Base-by-base conservation (phyloP, 371 early-diverging fungal genomes). In the Mycotypha africana region DNA sequence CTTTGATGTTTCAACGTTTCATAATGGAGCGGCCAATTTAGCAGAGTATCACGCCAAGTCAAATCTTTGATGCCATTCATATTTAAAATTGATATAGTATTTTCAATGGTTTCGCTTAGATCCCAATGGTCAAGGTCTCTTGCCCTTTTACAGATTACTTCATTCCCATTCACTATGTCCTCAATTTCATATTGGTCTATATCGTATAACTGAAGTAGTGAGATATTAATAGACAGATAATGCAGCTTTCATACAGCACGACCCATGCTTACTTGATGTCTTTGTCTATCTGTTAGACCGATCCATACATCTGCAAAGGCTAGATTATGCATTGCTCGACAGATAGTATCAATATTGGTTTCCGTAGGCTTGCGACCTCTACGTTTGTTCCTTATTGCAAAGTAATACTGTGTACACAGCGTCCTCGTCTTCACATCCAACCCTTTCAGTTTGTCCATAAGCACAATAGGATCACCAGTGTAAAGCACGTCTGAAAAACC, bases 71-170 rank as follows among this genome's bases (percentile, higher is more conserved):
- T 17, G 17, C 25, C 34, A 38, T n/a, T n/a, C n/a, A 34, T n/a
- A 49, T 49, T 49, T 38, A 49, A 35, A 23, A 41, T 37, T 22
- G 41, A 21, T 36, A 40, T 35, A 21, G 38, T 45, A 25, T 39
- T 44, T 22, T 39, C 45, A 15, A 58, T 58, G n/a, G 34, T 45
- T 35, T 51, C 45, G 8, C 42, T 38, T 38, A 51, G n/a, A 9
- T 39, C 28, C 48, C 58, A 52, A 32, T 51, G 52, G 49, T 51
- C 58, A 32, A 52, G 30, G 45, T 58, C 51, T 9, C 43, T 30
- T 31, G 58, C 37, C 16, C 35, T 17, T 23, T 58, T 58, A 19
- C 26, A 37, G 23, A 42, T 44, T 24, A 19, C 39, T 11, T 10
- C 19, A 19, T 44, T 34, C 10, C 39, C 26, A 19, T 36, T 23